A percentile compares a stretch with the other conserved stretches of the same genome.
These are phyloP conservation scores for Rhizophora apiculata DNA, from an alignment of 345 rosid genomes.

Conservation along the genomic window DNA sequence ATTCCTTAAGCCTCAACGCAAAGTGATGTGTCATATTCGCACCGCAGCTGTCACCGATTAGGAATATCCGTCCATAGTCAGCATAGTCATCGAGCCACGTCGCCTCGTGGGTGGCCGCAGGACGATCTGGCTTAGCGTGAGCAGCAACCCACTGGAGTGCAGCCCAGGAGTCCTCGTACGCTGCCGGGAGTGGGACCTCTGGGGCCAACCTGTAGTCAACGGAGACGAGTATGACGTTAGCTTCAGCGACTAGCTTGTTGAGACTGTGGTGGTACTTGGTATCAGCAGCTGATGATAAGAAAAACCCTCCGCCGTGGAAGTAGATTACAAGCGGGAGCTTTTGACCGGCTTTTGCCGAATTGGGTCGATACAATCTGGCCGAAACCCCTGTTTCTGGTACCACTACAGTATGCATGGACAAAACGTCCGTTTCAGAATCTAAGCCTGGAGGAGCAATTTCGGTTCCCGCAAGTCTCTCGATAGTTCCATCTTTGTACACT, in stretches of 20 bases:
- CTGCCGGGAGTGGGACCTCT: conserved; percentile 63
- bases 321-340: conserved; percentile 64
- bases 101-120: background rate
- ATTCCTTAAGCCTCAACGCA: conserved; percentile 33
- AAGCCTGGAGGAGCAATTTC: conserved; percentile 52
- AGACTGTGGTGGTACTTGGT: conserved; percentile 62
- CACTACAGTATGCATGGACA: conserved; percentile 63
- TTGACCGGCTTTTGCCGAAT: conserved; percentile 6
- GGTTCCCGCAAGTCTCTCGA: conserved; percentile 56
- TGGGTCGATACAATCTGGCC: conserved; percentile 63
- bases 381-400: conserved; percentile 45
- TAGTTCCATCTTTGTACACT: conserved; percentile 52
- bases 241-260: conserved; percentile 53
- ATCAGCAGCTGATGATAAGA: conserved; percentile 46
- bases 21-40: conserved; percentile 69
- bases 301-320: conserved; percentile 86
- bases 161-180: conserved; percentile 72
- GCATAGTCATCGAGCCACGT: conserved; percentile 56
- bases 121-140: conserved; percentile 8
- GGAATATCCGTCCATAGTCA: conserved; percentile 39
- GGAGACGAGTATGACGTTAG: conserved; percentile 55
- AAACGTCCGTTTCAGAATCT: conserved; percentile 47
- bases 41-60: conserved; percentile 77
- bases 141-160: conserved; percentile 53
- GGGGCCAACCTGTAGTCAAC: conserved; percentile 71